Evolutionary conservation across 1,284 basidiomycete species (phyloP), one percentile per base, ranked within the genome.

Genomic region (Volvariella surrecta): DNA sequence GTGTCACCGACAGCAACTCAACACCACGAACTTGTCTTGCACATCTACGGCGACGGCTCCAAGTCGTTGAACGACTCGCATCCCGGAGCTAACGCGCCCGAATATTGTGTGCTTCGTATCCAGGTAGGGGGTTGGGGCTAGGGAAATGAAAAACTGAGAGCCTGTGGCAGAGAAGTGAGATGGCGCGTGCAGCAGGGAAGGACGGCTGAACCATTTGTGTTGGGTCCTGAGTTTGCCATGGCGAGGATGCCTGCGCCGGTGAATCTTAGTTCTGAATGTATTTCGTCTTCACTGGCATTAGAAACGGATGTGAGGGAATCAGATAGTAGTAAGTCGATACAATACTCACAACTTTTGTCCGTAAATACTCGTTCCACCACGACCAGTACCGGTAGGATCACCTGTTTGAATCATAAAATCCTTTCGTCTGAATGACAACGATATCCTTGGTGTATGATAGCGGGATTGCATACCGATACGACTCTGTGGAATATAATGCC

Each of bases 361-460:
- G 57, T 93, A 96, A 51, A 96, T 90, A 49, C 89, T 92, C 10
- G 89, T 92, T 34, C 93, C 93, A 18, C 93, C 92, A 54, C 89
- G 71, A 17, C 93, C 93, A 1, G 93, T 96, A n/a, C 92, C 93
- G 9, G 92, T 94, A 3, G 90, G 91, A 58, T 95, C 92, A 40
- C 92, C 92, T 31, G 81, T 80, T 64, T 95, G 92, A n/a, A 93
- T 80, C 92, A 95, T 95, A 58, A 95, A 95, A 55, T 93, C 90
- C 87, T 91, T 28, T 28, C 6, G 24, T 6, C 11, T 28, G 24
- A 28, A 28, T 28, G 24, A 28, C 24, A 28, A 53, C 24, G 22
- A 4, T 1, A 6, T 9, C 16, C 17, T 47, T 38, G 40, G 21
- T 21, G 11, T 37, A 16, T 35, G 19, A 28, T 21, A 42, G 32